Percentiles rank a stretch among this genome's conserved stretches.
phyloP scores from a whole-genome alignment of 176 grass and related monocot genomes.

The Lolium multiflorum region DNA sequence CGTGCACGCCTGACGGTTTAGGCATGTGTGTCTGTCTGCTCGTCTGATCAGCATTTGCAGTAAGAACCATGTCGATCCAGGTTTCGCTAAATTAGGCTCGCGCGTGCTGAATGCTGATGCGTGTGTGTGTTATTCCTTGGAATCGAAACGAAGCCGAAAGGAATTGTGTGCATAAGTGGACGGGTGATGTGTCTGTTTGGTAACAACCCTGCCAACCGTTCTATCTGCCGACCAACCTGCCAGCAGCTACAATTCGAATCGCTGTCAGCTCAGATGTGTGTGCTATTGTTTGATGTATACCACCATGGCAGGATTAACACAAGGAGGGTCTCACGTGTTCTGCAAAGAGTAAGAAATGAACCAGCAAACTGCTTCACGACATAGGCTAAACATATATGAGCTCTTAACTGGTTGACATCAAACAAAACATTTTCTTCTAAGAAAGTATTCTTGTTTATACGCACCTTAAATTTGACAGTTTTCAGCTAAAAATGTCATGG shows the following conservation, averaged over 20 bases:
- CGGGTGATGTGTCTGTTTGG: neutral
- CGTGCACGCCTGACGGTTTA: constrained; percentile 10
- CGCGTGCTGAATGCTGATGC: neutral
- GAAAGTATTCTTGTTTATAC: neutral
- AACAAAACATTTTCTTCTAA: neutral
- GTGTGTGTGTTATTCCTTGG: neutral
- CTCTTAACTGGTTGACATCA: neutral
- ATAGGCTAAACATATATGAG: neutral
- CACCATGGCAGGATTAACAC: neutral
- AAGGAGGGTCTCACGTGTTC: no score
- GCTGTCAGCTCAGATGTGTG: no score
- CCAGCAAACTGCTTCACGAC: neutral
- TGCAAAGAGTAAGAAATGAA: neutral
- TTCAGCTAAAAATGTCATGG: neutral
- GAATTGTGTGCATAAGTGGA: neutral
- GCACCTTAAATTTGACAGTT: neutral
- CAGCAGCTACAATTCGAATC: no score
- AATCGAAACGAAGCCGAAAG: neutral
- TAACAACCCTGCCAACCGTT: neutral
- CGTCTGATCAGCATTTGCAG: neutral
- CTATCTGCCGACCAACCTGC: neutral
- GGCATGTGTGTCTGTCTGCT: neutral
- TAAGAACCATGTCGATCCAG: neutral
- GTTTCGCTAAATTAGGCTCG: no score
- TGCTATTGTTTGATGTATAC: no score